phyloP scores from a whole-genome alignment of 495 filamentous ascomycete species.

The Arthonia radiata region DNA sequence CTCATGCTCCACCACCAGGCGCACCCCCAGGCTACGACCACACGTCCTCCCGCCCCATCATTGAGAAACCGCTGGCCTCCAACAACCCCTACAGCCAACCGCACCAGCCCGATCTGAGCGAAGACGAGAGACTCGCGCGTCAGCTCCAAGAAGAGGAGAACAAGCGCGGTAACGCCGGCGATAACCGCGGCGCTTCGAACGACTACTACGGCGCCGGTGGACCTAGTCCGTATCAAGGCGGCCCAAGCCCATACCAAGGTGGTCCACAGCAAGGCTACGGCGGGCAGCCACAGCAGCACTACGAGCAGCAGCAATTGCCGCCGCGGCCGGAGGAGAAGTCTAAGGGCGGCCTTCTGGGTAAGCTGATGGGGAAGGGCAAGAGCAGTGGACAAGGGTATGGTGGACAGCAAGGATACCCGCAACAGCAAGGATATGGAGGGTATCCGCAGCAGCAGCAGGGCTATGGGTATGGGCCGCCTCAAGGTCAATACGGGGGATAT shows the following conservation, averaged over 20 bases:
- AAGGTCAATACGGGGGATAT: constrained; percentile 5
- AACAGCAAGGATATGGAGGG: constrained; percentile 4
- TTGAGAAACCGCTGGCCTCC: constrained; percentile 29
- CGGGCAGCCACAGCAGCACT: constrained; percentile 9
- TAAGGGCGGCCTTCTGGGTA: constrained; percentile 23
- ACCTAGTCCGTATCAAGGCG: constrained; percentile 8
- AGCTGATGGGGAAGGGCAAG: constrained; percentile 21
- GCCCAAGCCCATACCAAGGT: constrained; percentile 8
- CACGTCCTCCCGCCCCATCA: constrained; percentile 12
- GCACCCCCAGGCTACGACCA: constrained; percentile 40
- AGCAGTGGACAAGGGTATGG: constrained; percentile 6
- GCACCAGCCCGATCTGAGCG: constrained; percentile 21
- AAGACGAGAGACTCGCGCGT: constrained; percentile 50
- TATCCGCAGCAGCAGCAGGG: constrained; percentile 5
- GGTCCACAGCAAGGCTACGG: constrained; percentile 5
- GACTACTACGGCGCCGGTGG: constrained; percentile 20
- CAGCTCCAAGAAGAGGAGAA: constrained; percentile 68
- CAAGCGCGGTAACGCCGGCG: constrained; percentile 19
- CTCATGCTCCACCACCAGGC: constrained; percentile 14
- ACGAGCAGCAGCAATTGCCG: constrained; percentile 10
- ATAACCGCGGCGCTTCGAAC: constrained; percentile 15
- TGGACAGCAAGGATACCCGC: constrained; percentile 3
- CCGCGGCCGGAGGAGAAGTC: constrained; percentile 15
- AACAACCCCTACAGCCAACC: constrained; percentile 33
- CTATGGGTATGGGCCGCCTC: constrained; percentile 5